A percentile compares a stretch with the other conserved stretches of the same genome.
These are phyloP conservation scores for Jamesozyma gamospora DNA, from an alignment of 805 yeast species.

Conservation along the genomic window DNA sequence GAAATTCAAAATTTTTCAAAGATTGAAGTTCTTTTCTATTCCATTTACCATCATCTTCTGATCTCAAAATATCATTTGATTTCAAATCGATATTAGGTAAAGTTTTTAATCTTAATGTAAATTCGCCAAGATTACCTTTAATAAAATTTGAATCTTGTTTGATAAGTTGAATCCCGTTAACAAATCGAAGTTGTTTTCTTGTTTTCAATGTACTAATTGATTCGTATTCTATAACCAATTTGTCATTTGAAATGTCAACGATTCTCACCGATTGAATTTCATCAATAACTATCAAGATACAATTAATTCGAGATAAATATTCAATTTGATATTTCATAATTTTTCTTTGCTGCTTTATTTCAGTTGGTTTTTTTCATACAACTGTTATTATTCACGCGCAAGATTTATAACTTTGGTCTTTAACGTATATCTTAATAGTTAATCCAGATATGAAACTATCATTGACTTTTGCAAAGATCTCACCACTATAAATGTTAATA, in stretches of 20 bases:
- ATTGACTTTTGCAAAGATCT: too few relatives aligned
- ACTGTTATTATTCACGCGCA: too few relatives aligned
- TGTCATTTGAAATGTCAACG: too few relatives aligned
- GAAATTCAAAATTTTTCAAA: constrained; percentile 5
- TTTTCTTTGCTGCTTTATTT: neutral
- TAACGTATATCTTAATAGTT: too few relatives aligned
- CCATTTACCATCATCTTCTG: constrained; percentile 17
- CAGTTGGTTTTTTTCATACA: neutral
- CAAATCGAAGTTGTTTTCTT: constrained; percentile 3
- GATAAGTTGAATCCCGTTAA: constrained; percentile 2
- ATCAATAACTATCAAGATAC: constrained; percentile 13
- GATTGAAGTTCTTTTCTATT: constrained; percentile 12
- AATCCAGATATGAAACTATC: too few relatives aligned
- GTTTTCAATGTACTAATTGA: neutral
- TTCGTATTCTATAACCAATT: too few relatives aligned
- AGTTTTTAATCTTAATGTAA: constrained; percentile 8
- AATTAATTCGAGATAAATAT: constrained; percentile 12
- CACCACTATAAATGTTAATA: too few relatives aligned
- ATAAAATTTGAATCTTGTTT: neutral
- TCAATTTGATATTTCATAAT: constrained; percentile 6
- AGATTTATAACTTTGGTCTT: too few relatives aligned
- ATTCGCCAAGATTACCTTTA: constrained; percentile 1
- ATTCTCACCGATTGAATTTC: constrained; percentile 2
- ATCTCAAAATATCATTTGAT: neutral
- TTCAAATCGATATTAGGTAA: too few relatives aligned